phyloP scores from a whole-genome alignment of 306 rosid species.

The Dryas alaskensis region DNA sequence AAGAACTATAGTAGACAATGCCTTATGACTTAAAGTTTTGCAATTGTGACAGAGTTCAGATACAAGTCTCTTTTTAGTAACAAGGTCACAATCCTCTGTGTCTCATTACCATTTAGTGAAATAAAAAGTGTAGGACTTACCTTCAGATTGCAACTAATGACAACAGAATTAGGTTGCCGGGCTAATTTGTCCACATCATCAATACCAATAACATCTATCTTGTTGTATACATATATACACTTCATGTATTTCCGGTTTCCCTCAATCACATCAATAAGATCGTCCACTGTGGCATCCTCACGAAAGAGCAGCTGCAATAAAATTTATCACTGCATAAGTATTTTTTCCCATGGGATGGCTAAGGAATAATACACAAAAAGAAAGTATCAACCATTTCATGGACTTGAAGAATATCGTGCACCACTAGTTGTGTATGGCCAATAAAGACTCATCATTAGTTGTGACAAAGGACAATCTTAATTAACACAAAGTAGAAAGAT shows the following conservation, averaged over 20 bases:
- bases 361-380: neutral
- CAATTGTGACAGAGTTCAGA: neutral
- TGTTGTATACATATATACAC: constrained; percentile 96
- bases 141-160: constrained; percentile 94
- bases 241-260: constrained; percentile 99
- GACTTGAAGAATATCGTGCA: neutral
- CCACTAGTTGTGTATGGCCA: neutral
- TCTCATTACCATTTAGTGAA: neutral
- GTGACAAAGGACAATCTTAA: constrained; percentile 1
- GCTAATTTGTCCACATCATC: constrained; percentile 97
- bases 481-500: neutral
- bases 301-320: constrained; percentile 79
- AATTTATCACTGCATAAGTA: constrained; percentile 17
- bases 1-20: neutral
- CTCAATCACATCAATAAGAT: constrained; percentile 97
- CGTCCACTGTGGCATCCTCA: constrained; percentile 98
- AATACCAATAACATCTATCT: constrained; percentile 93
- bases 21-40: neutral
- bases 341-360: neutral
- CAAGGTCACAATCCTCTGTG: neutral
- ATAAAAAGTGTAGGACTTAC: constrained; percentile 40
- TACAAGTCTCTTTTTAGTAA: neutral
- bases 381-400: neutral
- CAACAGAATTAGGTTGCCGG: constrained; percentile 90
- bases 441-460: neutral